Evolutionary conservation across 345 rosid genomes (phyloP), one percentile per base, ranked within the genome.

Genomic region (Salix caprea): DNA sequence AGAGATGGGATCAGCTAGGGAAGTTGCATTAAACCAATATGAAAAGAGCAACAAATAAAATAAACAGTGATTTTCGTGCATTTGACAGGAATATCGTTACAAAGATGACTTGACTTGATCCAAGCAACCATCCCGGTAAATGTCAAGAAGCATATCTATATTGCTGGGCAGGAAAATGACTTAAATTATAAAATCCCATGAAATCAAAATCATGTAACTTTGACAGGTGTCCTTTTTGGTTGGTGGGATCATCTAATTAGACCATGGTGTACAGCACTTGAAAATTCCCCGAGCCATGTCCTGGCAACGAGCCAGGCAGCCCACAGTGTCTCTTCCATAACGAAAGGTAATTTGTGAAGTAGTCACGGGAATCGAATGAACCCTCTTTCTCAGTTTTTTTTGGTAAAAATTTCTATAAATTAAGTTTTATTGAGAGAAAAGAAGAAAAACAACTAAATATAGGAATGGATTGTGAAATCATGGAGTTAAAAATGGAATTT

Each of bases 51-150:
- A 32, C 34, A 32, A 36, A 7, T 1, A 8, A 26, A 36, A 16
- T 16, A 52, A 34, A 16, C 11, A 62, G 61, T 15, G 56, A 39
- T 8, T 28, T 16, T 67, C 14, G 67, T n/a, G 69, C 72, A 70
- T 30, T 72, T 28, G 80, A 72, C 80, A 72, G 50, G 65, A 65
- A 42, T 67, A 75, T 83, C 72, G 40, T 74, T 80, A 23, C 83
- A 77, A 54, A 67, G 34, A 36, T 50, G 77, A 81, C 68, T 77
- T 80, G 81, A 80, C 83, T 74, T 50, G 40, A 80, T 77, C 83
- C 52, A 70, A 69, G 36, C 77, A 78, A 34, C 70, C 6, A 42
- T 40, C 9, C 30, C 32, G 21, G 8, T 58, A 8, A 40, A 42
- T 62, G 50, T 24, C 37, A 66, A 40, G 18, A 14, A 28, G 39